A percentile compares a stretch with the other conserved stretches of the same genome.
Conservation (phyloP, 345 rosid species). For the Reutealis trisperma region DNA sequence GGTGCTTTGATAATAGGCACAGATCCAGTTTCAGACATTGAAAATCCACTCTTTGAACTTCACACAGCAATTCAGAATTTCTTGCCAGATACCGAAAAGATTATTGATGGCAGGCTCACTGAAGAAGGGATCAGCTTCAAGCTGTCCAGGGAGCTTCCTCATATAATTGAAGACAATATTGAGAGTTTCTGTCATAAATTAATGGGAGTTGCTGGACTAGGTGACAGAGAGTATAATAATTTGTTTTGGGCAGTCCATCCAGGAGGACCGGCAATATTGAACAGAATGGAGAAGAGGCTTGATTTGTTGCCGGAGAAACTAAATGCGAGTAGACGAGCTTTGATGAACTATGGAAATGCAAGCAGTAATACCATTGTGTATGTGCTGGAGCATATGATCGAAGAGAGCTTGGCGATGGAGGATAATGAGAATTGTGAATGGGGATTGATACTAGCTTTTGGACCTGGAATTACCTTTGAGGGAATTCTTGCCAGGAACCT, state of each 20-base stretch:
- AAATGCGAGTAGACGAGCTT: slow-evolving; percentile 77
- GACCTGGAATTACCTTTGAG: slow-evolving; percentile 98
- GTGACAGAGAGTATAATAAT: slow-evolving; percentile 58
- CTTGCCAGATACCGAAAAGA: slow-evolving; percentile 74
- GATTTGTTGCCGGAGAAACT: slow-evolving; percentile 73
- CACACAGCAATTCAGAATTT: slow-evolving; percentile 82
- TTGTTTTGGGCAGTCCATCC: slow-evolving; percentile 99
- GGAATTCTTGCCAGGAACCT: slow-evolving; percentile 93
- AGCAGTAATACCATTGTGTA: slow-evolving; percentile 93
- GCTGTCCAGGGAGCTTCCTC: slow-evolving; percentile 87
- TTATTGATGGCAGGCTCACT: slow-evolving; percentile 81
- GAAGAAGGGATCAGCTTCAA: slow-evolving; percentile 92
- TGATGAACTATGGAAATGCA: slow-evolving; percentile 91
- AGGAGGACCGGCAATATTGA: slow-evolving; percentile 95
- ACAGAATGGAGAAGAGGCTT: slow-evolving; percentile 77
- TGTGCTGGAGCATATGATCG: slow-evolving; percentile 87
- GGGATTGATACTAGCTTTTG: slow-evolving; percentile 90
- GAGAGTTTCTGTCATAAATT: slow-evolving; percentile 75
- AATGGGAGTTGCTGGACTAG: slow-evolving; percentile 46
- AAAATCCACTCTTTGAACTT: slow-evolving; percentile 87
- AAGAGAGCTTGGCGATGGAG: slow-evolving; percentile 56
- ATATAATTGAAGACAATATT: slow-evolving; percentile 84
- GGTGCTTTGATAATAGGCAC: slow-evolving; percentile 84
- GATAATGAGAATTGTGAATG: slow-evolving; percentile 43
- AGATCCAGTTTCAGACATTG: slow-evolving; percentile 50